phyloP scores from a whole-genome alignment of 129 eudicot species.

The Silybum marianum region DNA sequence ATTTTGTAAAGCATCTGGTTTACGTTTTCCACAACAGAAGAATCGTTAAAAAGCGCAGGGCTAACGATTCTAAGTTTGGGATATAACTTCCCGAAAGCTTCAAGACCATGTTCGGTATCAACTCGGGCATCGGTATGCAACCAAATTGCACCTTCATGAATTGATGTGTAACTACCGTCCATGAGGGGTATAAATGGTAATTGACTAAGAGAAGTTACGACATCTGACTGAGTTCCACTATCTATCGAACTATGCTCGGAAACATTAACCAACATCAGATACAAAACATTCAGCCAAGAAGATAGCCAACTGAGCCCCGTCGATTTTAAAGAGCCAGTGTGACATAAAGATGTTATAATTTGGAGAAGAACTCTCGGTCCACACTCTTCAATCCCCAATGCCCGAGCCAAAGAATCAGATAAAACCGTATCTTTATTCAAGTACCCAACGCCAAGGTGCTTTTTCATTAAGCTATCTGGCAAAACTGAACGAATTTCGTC shows the following conservation, averaged over 20 bases:
- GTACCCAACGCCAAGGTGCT: conserved; percentile 81
- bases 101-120: conserved; percentile 40
- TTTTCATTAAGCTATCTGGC: conserved; percentile 57
- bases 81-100: conserved; percentile 52
- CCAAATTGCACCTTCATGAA: conserved; percentile 67
- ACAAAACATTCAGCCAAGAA: conserved; percentile 60
- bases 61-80: conserved; percentile 57
- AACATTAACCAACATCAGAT: conserved; percentile 37
- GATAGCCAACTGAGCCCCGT: conserved; percentile 69
- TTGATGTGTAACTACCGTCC: conserved; percentile 59
- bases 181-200: conserved; percentile 71
- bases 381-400: conserved; percentile 68
- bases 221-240: conserved; percentile 40
- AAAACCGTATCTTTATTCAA: conserved; percentile 59
- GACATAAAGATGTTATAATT: conserved; percentile 52
- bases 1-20: conserved; percentile 56
- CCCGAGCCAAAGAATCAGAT: conserved; percentile 63
- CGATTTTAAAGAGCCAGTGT: conserved; percentile 42
- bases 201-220: conserved; percentile 35
- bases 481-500: conserved; percentile 56
- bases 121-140: conserved; percentile 41
- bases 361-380: conserved; percentile 63
- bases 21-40: conserved; percentile 37
- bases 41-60: conserved; percentile 42
- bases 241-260: conserved; percentile 5